phyloP scores from a whole-genome alignment of 352 stramenopile genomes.

The Plasmopara viticola region DNA sequence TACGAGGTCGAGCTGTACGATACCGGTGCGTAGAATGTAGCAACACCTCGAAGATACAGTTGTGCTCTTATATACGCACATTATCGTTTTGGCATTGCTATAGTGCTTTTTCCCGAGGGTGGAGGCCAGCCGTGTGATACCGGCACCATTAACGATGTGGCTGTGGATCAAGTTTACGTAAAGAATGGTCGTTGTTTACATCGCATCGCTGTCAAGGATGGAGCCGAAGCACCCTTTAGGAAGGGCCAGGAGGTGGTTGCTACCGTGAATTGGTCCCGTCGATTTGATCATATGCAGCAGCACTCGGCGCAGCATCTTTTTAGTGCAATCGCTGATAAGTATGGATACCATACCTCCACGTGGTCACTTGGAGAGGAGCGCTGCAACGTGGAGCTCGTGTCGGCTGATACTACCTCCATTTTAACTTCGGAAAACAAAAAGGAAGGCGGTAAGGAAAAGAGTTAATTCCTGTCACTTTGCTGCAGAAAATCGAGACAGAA shows the following conservation, averaged over 20 bases:
- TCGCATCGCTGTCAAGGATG: slow-evolving; percentile 26
- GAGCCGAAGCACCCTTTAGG: slow-evolving; percentile 25
- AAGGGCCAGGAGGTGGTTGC: slow-evolving; percentile 47
- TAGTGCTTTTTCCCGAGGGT: slow-evolving; percentile 82
- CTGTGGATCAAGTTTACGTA: slow-evolving; percentile 56
- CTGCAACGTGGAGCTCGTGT: slow-evolving; percentile 77
- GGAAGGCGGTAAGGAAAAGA: slow-evolving; percentile 33
- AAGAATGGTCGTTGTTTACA: slow-evolving; percentile 65
- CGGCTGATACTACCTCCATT: slow-evolving; percentile 10
- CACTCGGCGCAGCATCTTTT: slow-evolving; percentile 87
- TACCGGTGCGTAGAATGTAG: slow-evolving; percentile 26
- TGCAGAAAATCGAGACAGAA: slow-evolving; percentile 56
- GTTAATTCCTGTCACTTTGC: slow-evolving; percentile 28
- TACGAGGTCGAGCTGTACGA: slow-evolving; percentile 66
- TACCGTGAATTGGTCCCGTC: slow-evolving; percentile 64
- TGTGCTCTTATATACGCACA: background rate
- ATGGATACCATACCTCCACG: slow-evolving; percentile 71
- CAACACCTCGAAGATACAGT: background rate
- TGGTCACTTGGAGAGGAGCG: slow-evolving; percentile 67
- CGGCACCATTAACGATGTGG: slow-evolving; percentile 39
- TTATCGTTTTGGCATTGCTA: background rate
- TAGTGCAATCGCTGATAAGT: slow-evolving; percentile 71
- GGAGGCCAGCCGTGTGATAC: slow-evolving; percentile 84
- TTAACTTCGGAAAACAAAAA: slow-evolving; percentile 10
- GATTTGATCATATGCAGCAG: slow-evolving; percentile 87